phyloP scores from a whole-genome alignment of 2,329 filamentous ascomycete species.

The Thielaviopsis cerberus region DNA sequence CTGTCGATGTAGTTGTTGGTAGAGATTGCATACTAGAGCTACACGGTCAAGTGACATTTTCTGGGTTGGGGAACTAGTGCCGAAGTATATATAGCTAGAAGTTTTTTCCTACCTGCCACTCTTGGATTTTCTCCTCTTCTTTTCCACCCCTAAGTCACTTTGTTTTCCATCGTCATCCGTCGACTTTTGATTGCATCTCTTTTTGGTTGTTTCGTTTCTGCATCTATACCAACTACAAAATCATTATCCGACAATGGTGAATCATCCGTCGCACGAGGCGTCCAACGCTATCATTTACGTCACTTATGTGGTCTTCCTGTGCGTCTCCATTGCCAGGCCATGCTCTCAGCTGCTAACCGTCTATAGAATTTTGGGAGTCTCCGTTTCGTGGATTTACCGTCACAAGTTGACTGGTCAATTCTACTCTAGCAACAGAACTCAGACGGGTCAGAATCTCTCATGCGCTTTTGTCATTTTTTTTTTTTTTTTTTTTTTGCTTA shows the following conservation, averaged over 20 bases:
- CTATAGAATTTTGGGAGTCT: constrained; percentile 42
- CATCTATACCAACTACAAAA: background rate
- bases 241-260: constrained; percentile 31
- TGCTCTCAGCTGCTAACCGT: background rate
- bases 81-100: background rate
- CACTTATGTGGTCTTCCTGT: constrained; percentile 64
- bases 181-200: background rate
- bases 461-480: constrained; percentile 6
- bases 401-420: constrained; percentile 52
- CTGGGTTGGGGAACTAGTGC: too few species aligned
- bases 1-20: too few species aligned
- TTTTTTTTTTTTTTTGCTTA: constrained; percentile 7
- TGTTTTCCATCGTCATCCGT: background rate
- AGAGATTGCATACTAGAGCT: too few species aligned
- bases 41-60: too few species aligned
- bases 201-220: background rate
- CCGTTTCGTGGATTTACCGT: constrained; percentile 37
- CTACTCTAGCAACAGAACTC: constrained; percentile 59
- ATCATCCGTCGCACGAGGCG: constrained; percentile 46
- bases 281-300: constrained; percentile 73
- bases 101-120: constrained; percentile 3
- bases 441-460: constrained; percentile 50
- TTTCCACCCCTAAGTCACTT: background rate
- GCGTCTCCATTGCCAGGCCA: constrained; percentile 12
- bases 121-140: background rate